A percentile compares a stretch with the other conserved stretches of the same genome.
Conservation (phyloP, 441 rosid genomes). For the Erodium texanum region DNA sequence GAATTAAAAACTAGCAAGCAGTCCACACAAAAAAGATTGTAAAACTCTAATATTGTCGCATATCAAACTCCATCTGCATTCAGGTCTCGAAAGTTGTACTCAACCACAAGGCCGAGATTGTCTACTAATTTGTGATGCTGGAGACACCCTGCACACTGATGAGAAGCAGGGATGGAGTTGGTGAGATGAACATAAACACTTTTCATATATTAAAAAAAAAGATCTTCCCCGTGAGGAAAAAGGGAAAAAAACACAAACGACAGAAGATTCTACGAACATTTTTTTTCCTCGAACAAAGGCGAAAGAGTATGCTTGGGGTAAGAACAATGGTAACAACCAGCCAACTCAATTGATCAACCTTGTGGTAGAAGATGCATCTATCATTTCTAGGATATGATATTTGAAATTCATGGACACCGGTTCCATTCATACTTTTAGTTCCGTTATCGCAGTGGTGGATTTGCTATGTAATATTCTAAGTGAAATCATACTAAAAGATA, state of each 20-base stretch:
- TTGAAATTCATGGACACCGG: not conserved
- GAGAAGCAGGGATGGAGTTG: slow-evolving; percentile 20
- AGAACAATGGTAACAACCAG: slow-evolving; percentile 1
- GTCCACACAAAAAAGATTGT: not conserved
- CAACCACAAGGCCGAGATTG: slow-evolving; percentile 75
- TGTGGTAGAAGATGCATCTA: not conserved
- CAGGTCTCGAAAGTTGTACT: slow-evolving; percentile 56
- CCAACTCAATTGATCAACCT: not conserved
- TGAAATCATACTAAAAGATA: not conserved
- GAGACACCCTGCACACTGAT: slow-evolving; percentile 85
- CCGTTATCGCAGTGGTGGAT: not conserved
- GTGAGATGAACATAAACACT: slow-evolving; percentile 11
- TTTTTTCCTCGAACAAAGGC: not conserved
- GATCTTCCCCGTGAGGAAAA: not conserved
- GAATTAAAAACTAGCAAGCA: not conserved
- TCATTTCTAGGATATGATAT: not conserved
- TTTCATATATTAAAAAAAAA: not conserved
- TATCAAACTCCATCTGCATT: slow-evolving; percentile 39
- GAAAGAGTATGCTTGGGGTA: not conserved
- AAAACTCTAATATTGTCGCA: slow-evolving; percentile 6
- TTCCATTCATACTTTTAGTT: not conserved
- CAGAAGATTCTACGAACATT: not conserved
- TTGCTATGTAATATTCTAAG: not conserved
- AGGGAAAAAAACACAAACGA: not conserved
- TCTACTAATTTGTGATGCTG: slow-evolving; percentile 78